A percentile compares a stretch with the other conserved stretches of the same genome.
phyloP scores from a whole-genome alignment of 352 stramenopile genomes.

The Pythium catenulatum region DNA sequence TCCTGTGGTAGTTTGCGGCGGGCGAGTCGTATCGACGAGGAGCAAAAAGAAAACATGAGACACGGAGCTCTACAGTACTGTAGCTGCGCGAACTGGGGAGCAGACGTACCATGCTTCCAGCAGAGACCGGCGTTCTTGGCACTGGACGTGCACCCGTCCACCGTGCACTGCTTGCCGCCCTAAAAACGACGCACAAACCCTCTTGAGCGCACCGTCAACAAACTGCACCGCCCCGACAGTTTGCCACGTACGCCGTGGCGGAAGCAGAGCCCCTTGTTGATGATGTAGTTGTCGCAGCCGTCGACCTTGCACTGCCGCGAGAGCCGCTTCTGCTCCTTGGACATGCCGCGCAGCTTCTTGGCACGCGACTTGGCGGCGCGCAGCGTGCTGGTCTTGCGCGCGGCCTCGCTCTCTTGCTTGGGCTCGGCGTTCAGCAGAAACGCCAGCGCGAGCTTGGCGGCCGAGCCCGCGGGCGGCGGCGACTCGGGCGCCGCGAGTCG shows the following conservation, averaged over 20 bases:
- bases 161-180: constrained; percentile 72
- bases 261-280: constrained; percentile 73
- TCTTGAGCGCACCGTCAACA: too few relatives aligned
- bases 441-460: constrained; percentile 36
- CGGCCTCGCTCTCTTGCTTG: neutral
- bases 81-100: too few relatives aligned
- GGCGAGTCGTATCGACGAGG: too few relatives aligned
- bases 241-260: constrained; percentile 70
- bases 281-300: constrained; percentile 71
- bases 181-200: too few relatives aligned
- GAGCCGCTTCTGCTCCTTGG: constrained; percentile 62
- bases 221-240: too few relatives aligned
- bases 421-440: constrained; percentile 41
- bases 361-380: constrained; percentile 16
- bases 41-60: too few relatives aligned
- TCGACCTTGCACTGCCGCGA: constrained; percentile 64
- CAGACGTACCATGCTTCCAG: constrained; percentile 74
- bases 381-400: constrained; percentile 27
- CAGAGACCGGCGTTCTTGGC: constrained; percentile 71
- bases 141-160: constrained; percentile 66
- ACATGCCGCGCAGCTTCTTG: constrained; percentile 39
- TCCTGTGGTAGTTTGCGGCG: too few relatives aligned
- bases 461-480: constrained; percentile 10
- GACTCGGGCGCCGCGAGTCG: neutral
- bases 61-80: too few relatives aligned